These are phyloP conservation scores for Zygosaccharomyces sapae DNA, from an alignment of 1,139 yeast genomes.

Conservation along the genomic window DNA sequence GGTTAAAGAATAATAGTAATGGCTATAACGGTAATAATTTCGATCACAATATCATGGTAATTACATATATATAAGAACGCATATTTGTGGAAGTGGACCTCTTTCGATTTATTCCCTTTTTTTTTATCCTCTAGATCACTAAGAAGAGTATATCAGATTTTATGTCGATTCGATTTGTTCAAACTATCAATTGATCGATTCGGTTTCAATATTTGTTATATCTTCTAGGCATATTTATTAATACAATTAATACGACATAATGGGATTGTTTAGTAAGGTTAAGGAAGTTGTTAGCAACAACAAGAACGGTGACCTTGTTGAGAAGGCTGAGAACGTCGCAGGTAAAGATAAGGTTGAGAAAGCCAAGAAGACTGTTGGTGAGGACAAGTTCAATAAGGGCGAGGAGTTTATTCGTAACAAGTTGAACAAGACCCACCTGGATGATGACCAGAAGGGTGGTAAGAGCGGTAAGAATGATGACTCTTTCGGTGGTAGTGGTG, in stretches of 20 bases:
- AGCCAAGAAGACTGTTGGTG: slow-evolving; percentile 27
- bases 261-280: slow-evolving; percentile 38
- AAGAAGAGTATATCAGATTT: too few relatives aligned
- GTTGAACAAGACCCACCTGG: slow-evolving; percentile 27
- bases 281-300: slow-evolving; percentile 15
- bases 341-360: slow-evolving; percentile 29
- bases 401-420: slow-evolving; percentile 27
- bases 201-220: neutral
- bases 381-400: slow-evolving; percentile 27
- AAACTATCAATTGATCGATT: neutral
- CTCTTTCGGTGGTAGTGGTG: slow-evolving; percentile 10
- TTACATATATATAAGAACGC: too few relatives aligned
- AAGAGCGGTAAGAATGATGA: slow-evolving; percentile 13
- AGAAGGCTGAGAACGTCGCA: slow-evolving; percentile 22
- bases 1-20: neutral
- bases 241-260: slow-evolving; percentile 13
- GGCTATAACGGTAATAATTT: neutral
- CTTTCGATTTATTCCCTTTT: too few relatives aligned
- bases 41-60: too few relatives aligned
- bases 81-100: too few relatives aligned
- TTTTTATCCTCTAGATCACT: too few relatives aligned
- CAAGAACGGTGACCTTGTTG: slow-evolving; percentile 20
- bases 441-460: slow-evolving; percentile 20
- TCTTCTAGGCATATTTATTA: too few relatives aligned
- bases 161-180: too few relatives aligned